phyloP scores from a whole-genome alignment of 148 eudicot genomes.

The Diospyros lotus region DNA sequence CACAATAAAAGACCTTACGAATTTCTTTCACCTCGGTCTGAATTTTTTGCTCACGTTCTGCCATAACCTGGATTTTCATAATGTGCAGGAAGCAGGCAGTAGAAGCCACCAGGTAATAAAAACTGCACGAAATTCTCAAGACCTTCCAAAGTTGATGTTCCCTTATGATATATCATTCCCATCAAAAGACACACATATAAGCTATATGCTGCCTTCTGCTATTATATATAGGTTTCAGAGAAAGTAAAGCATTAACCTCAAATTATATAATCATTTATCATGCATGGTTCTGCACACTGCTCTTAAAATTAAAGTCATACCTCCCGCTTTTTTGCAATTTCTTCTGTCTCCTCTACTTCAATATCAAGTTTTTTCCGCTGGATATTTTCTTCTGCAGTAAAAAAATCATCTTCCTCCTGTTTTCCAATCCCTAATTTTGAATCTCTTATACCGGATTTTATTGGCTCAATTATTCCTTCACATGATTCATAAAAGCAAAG shows the following conservation, averaged over 20 bases:
- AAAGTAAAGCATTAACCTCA: conserved; percentile 61
- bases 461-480: conserved; percentile 83
- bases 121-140: conserved; percentile 98
- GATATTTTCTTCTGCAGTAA: conserved; percentile 87
- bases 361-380: conserved; percentile 85
- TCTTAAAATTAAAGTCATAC: conserved; percentile 41
- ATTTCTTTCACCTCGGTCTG: conserved; percentile 96
- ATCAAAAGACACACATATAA: conserved; percentile 90
- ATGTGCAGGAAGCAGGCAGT: conserved; percentile 99
- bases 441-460: conserved; percentile 89
- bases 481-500: background rate
- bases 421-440: conserved; percentile 82
- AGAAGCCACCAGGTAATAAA: conserved; percentile 99
- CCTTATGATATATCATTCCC: conserved; percentile 83
- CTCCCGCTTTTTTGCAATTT: conserved; percentile 87
- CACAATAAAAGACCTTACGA: conserved; percentile 79
- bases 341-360: conserved; percentile 85
- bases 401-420: conserved; percentile 93
- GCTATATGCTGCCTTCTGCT: conserved; percentile 94
- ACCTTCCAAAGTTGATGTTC: conserved; percentile 88
- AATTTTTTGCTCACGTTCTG: conserved; percentile 98
- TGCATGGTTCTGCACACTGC: conserved; percentile 8
- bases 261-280: conserved; percentile 20
- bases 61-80: conserved; percentile 96
- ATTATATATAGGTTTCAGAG: conserved; percentile 72